phyloP scores from a whole-genome alignment of 768 basidiomycete genomes.

The Daedaleopsis sinensis region DNA sequence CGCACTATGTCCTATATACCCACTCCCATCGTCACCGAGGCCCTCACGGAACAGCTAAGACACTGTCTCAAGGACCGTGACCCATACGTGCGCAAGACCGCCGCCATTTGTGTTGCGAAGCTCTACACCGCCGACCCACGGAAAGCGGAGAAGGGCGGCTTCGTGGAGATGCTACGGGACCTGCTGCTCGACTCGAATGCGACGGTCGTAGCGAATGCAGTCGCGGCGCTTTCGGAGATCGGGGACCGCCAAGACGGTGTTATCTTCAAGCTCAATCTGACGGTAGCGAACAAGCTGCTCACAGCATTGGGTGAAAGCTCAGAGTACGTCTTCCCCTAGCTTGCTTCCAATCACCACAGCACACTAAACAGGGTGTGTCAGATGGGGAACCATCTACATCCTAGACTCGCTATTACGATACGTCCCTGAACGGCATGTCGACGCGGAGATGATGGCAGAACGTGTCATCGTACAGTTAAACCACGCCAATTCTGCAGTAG shows the following conservation, averaged over 20 bases:
- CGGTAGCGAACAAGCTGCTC: conserved; percentile 87
- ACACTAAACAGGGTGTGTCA: conserved; percentile 36
- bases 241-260: conserved; percentile 95
- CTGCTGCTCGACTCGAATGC: conserved; percentile 93
- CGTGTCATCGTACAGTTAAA: conserved; percentile 91
- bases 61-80: conserved; percentile 93
- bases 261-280: conserved; percentile 85
- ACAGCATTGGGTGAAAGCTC: conserved; percentile 94
- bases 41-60: conserved; percentile 86
- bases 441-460: conserved; percentile 96
- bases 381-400: conserved; percentile 99
- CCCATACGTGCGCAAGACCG: conserved; percentile 98
- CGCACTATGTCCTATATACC: conserved; percentile 99
- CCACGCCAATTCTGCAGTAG: conserved; percentile 99
- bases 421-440: conserved; percentile 84
- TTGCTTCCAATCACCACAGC: conserved; percentile 14
- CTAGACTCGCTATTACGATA: conserved; percentile 92
- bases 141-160: conserved; percentile 86
- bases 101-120: conserved; percentile 97
- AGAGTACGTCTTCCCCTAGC: conserved; percentile 70
- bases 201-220: conserved; percentile 96
- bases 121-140: conserved; percentile 87
- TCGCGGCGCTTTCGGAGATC: conserved; percentile 96
- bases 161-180: conserved; percentile 89
- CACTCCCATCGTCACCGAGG: conserved; percentile 83